phyloP scores from a whole-genome alignment of 1,284 basidiomycete genomes.

The Heterobasidion annosum region DNA sequence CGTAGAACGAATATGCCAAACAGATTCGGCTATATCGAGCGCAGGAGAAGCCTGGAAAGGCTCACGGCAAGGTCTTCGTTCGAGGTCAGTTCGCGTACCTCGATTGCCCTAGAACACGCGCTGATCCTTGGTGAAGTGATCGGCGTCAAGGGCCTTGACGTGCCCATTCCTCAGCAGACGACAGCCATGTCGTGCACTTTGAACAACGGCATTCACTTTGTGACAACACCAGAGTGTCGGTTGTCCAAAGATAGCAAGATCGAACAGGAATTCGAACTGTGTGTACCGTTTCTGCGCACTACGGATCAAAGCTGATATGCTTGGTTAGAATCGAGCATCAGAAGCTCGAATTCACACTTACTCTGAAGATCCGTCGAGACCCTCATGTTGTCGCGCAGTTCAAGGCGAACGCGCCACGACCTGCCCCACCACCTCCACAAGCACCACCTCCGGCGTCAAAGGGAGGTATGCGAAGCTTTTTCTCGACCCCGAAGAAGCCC shows the following conservation, averaged over 20 bases:
- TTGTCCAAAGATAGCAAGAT: constrained; percentile 62
- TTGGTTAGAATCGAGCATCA: constrained; percentile 67
- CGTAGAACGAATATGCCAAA: constrained; percentile 84
- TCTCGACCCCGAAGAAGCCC: constrained; percentile 68
- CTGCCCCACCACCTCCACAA: constrained; percentile 30
- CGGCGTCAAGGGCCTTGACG: constrained; percentile 59
- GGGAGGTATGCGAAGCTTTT: constrained; percentile 67
- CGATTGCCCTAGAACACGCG: not conserved
- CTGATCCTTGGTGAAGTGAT: constrained; percentile 45
- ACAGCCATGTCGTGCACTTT: constrained; percentile 84
- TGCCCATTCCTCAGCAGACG: constrained; percentile 68
- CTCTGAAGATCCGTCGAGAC: constrained; percentile 76
- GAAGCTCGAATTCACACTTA: constrained; percentile 87
- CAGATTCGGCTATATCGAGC: constrained; percentile 77
- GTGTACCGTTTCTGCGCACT: constrained; percentile 22
- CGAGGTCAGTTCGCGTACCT: constrained; percentile 44
- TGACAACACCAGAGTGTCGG: constrained; percentile 79
- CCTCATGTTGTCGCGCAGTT: constrained; percentile 72
- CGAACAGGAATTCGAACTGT: constrained; percentile 93
- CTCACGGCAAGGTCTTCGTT: constrained; percentile 90
- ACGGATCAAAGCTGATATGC: not conserved
- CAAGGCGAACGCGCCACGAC: constrained; percentile 47
- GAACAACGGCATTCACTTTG: constrained; percentile 95
- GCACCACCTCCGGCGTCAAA: constrained; percentile 33
- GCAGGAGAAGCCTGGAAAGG: constrained; percentile 69